These are phyloP conservation scores for Ettlia oleoabundans DNA, from an alignment of 139 green algal genomes.

Conservation along the genomic window DNA sequence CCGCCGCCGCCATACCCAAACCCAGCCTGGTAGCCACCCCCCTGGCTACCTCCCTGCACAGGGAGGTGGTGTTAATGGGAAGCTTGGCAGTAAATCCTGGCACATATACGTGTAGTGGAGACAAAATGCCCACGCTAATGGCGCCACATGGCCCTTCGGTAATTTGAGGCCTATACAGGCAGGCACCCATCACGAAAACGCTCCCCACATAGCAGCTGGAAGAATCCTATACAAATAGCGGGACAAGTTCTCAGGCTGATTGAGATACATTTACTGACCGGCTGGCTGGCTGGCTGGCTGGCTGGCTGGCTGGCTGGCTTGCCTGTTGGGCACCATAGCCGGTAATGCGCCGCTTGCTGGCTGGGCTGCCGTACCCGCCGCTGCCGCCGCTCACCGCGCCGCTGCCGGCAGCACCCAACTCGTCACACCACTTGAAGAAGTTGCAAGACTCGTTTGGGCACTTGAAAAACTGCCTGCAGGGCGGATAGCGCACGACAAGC, in stretches of 20 bases:
- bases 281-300: too few species aligned
- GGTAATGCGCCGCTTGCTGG: conserved; percentile 14
- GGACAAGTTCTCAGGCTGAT: background rate
- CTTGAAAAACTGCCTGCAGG: conserved; percentile 24
- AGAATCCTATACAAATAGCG: too few species aligned
- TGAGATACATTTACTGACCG: too few species aligned
- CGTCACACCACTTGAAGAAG: conserved; percentile 24
- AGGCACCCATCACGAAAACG: background rate
- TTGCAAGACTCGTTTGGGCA: conserved; percentile 20
- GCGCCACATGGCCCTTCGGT: too few species aligned
- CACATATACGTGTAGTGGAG: too few species aligned
- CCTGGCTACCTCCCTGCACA: background rate
- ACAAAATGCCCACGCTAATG: background rate
- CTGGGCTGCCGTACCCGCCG: background rate
- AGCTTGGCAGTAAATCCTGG: too few species aligned
- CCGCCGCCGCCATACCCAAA: conserved; percentile 7
- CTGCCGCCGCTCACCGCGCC: background rate
- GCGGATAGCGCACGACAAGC: background rate
- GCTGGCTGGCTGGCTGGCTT: too few species aligned
- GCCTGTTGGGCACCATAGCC: background rate
- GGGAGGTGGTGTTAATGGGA: too few species aligned
- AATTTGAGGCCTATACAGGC: too few species aligned
- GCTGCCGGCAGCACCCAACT: background rate
- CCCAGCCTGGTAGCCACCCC: conserved; percentile 9
- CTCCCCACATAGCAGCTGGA: too few species aligned